These are phyloP conservation scores for Scutellaria baicalensis DNA, from an alignment of 257 asterid species.

Conservation along the genomic window DNA sequence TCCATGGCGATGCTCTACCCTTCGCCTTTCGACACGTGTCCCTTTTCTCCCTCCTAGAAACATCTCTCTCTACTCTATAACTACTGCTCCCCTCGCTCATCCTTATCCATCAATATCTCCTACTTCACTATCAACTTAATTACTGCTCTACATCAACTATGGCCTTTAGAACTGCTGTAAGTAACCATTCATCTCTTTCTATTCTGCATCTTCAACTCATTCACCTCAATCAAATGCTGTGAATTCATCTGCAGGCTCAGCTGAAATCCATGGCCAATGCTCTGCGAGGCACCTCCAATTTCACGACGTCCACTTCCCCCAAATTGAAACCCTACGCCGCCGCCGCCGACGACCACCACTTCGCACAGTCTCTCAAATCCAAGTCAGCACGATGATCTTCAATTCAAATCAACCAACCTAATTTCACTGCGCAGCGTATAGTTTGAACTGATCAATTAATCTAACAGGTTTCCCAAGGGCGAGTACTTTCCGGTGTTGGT, in stretches of 20 bases:
- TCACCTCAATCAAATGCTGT: background rate
- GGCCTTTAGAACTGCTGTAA: conserved; percentile 27
- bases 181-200: background rate
- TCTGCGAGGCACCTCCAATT: background rate
- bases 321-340: conserved; percentile 20
- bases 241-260: conserved; percentile 8
- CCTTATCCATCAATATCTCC: background rate
- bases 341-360: background rate
- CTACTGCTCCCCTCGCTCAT: background rate
- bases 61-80: background rate
- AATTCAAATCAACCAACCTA: too few relatives aligned
- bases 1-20: conserved; percentile 5
- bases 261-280: conserved; percentile 11
- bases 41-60: conserved; percentile 12
- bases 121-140: background rate
- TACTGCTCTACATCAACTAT: background rate
- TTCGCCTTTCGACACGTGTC: conserved; percentile 12
- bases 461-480: conserved; percentile 38
- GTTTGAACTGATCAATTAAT: background rate
- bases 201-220: background rate
- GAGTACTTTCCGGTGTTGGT: conserved; percentile 39
- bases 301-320: conserved; percentile 13
- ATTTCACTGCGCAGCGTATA: too few relatives aligned
- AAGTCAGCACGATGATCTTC: conserved; percentile 6
- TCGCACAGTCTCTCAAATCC: conserved; percentile 7